phyloP scores from a whole-genome alignment of 2,329 filamentous ascomycete genomes.

The Diaporthe sp. region DNA sequence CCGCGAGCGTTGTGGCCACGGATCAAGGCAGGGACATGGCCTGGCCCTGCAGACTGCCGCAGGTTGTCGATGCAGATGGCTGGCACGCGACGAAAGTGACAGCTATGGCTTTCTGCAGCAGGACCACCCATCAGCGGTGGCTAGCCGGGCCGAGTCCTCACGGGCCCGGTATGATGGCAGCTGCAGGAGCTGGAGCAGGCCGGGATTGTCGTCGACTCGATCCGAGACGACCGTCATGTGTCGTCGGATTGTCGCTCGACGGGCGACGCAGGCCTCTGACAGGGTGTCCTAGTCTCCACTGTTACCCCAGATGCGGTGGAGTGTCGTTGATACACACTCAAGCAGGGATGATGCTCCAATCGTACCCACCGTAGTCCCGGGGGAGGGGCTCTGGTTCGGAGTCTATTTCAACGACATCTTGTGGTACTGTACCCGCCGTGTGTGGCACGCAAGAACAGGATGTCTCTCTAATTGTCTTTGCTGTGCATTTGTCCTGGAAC shows the following conservation, averaged over 20 bases:
- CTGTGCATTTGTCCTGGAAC: slow-evolving; percentile 22
- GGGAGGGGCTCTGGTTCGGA: slow-evolving; percentile 23
- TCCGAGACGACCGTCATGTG: background rate
- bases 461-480: background rate
- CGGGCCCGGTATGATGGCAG: slow-evolving; percentile 4
- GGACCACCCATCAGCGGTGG: slow-evolving; percentile 22
- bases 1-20: slow-evolving; percentile 8
- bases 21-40: slow-evolving; percentile 2
- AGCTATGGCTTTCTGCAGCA: slow-evolving; percentile 34
- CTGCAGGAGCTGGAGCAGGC: slow-evolving; percentile 4
- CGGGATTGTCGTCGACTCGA: slow-evolving; percentile 19
- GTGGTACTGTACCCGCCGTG: slow-evolving; percentile 35
- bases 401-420: slow-evolving; percentile 35
- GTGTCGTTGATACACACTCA: slow-evolving; percentile 17
- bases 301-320: slow-evolving; percentile 31
- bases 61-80: background rate
- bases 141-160: slow-evolving; percentile 27
- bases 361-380: slow-evolving; percentile 26
- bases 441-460: background rate
- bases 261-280: background rate
- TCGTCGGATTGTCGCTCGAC: background rate
- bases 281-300: slow-evolving; percentile 31
- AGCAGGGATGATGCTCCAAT: slow-evolving; percentile 35
- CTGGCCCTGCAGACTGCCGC: slow-evolving; percentile 20
- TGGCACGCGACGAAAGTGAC: slow-evolving; percentile 16